These are phyloP conservation scores for Primulina eburnea DNA, from an alignment of 257 asterid genomes.

Conservation along the genomic window DNA sequence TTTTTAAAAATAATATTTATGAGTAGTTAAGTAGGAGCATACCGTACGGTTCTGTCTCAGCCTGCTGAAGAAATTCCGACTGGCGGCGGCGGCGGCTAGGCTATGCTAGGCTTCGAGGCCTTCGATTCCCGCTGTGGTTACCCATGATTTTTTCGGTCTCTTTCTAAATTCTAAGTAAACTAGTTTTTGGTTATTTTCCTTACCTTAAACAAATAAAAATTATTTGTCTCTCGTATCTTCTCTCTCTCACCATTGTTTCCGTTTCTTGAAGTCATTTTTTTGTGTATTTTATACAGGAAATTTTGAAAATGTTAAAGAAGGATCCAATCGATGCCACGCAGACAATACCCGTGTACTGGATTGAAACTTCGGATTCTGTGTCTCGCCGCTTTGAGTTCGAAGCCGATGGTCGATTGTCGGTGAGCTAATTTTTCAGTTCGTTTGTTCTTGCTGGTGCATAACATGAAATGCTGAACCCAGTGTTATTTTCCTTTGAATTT, in stretches of 20 bases:
- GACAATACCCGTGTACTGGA: conserved; percentile 61
- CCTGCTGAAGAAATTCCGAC: conserved; percentile 23
- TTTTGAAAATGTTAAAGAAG: conserved; percentile 49
- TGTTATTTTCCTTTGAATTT: neutral
- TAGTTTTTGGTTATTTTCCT: no score
- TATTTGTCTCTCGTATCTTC: neutral
- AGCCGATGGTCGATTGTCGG: conserved; percentile 72
- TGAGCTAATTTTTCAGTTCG: conserved; percentile 31
- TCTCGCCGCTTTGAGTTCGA: conserved; percentile 71
- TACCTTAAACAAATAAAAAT: neutral
- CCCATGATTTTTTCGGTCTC: conserved; percentile 43
- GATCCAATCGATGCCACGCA: conserved; percentile 34
- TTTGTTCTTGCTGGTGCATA: neutral
- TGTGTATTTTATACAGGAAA: conserved; percentile 39
- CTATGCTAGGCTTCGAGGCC: neutral
- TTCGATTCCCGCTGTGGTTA: conserved; percentile 18
- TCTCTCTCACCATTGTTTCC: conserved; percentile 6
- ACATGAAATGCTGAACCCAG: conserved; percentile 23
- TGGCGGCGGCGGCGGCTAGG: conserved; percentile 27
- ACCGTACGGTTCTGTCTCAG: neutral
- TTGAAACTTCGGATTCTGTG: conserved; percentile 71
- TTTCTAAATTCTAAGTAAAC: neutral
- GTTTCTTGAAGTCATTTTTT: neutral
- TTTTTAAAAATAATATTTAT: no score
- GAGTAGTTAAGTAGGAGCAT: neutral